Percentiles rank a stretch among this genome's conserved stretches.
phyloP scores from a whole-genome alignment of 352 stramenopile species.

The Phytopythium montanum region DNA sequence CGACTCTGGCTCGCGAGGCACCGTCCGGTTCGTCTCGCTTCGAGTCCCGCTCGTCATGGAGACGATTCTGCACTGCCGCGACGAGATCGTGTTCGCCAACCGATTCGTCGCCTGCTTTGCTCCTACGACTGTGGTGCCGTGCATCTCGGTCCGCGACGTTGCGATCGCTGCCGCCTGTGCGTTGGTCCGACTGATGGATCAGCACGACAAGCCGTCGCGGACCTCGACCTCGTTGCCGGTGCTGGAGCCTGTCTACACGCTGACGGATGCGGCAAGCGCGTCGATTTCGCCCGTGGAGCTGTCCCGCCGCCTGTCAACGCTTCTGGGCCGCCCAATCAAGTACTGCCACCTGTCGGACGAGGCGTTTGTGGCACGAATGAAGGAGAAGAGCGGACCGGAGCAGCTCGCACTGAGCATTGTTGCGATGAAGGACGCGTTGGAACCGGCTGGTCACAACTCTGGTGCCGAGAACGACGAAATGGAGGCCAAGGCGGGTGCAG shows the following conservation, averaged over 20 bases:
- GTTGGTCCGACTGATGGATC: conserved; percentile 15
- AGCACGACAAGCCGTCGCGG: background rate
- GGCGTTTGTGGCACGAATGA: conserved; percentile 37
- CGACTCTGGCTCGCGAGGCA: conserved; percentile 26
- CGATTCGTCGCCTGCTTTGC: conserved; percentile 55
- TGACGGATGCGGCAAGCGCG: conserved; percentile 30
- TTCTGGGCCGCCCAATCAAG: conserved; percentile 42
- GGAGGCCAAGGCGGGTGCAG: background rate
- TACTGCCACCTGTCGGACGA: conserved; percentile 47
- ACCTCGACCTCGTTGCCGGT: conserved; percentile 7
- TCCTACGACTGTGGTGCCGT: conserved; percentile 42
- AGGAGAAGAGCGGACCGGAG: conserved; percentile 43
- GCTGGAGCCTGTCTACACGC: conserved; percentile 51
- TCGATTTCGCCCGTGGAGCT: conserved; percentile 48
- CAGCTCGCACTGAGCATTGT: conserved; percentile 51
- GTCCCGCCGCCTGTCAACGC: conserved; percentile 23
- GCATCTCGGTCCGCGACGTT: conserved; percentile 67
- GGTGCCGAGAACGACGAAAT: background rate
- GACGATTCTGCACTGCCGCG: conserved; percentile 66
- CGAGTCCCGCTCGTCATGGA: conserved; percentile 77
- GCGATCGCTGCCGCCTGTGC: conserved; percentile 46
- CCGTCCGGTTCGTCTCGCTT: conserved; percentile 45
- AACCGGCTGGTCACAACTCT: conserved; percentile 8
- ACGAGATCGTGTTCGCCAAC: conserved; percentile 68
- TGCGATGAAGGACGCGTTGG: conserved; percentile 48